phyloP scores from a whole-genome alignment of 2,329 filamentous ascomycete genomes.

The Arthroderma uncinatum region DNA sequence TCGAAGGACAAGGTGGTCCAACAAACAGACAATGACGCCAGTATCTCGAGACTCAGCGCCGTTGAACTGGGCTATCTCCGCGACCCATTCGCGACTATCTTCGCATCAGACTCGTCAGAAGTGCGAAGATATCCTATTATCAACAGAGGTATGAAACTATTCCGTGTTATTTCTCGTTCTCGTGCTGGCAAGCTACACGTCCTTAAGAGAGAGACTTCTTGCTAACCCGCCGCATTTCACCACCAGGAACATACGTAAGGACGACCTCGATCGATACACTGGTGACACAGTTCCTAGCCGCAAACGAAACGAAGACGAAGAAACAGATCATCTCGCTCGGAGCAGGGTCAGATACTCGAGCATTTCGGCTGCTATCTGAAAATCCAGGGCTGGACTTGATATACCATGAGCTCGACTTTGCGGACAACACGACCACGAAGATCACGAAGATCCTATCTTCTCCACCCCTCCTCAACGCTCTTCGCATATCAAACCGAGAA shows the following conservation, averaged over 20 bases:
- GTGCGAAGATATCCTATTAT: constrained; percentile 74
- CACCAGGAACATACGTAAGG: constrained; percentile 76
- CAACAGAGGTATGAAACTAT: constrained; percentile 58
- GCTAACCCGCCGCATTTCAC: background rate
- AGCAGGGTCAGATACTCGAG: constrained; percentile 84
- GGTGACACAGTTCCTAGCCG: constrained; percentile 57
- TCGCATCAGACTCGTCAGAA: constrained; percentile 44
- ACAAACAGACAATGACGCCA: constrained; percentile 83
- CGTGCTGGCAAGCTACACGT: constrained; percentile 8
- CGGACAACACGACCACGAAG: constrained; percentile 59
- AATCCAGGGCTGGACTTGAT: constrained; percentile 41
- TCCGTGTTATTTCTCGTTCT: background rate
- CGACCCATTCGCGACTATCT: constrained; percentile 64
- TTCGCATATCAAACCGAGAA: constrained; percentile 22
- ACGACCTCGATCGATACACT: constrained; percentile 73
- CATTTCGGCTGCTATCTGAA: constrained; percentile 57
- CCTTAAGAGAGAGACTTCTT: background rate
- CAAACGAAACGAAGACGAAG: constrained; percentile 25
- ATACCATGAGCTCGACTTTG: constrained; percentile 92
- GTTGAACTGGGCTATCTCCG: constrained; percentile 74
- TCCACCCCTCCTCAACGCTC: constrained; percentile 22
- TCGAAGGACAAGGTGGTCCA: constrained; percentile 66
- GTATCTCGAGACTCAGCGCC: constrained; percentile 76
- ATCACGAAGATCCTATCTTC: constrained; percentile 35
- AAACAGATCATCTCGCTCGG: constrained; percentile 85